Evolutionary conservation across 2,329 filamentous ascomycete species (phyloP), one percentile per base, ranked within the genome.

Genomic region (Emericellopsis atlantica): DNA sequence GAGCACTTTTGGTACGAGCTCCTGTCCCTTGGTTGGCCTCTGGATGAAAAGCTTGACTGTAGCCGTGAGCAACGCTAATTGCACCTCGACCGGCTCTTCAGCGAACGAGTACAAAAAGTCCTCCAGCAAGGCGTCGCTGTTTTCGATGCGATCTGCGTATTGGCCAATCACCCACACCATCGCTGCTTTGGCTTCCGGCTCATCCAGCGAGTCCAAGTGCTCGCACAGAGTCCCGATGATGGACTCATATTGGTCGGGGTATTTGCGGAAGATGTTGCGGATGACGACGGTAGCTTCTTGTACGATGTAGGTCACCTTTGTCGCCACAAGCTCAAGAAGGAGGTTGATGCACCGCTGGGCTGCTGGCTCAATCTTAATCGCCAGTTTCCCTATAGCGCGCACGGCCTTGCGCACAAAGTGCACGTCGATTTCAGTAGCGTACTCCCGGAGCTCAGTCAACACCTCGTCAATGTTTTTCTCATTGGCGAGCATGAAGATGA

Each of bases 151-250:
- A 56, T 93, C 88, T 9, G 92, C 92, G 54, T 98, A 98, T 59
- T 98, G 87, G 2, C 92, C 92, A 56, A 98, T 98, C 31, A 98
- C 92, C 92, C 92, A 98, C 36, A 98, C 92, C 79, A 98, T 95
- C 44, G 92, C 92, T 2, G 92, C 89, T 60, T 98, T 98, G 36
- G 92, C 92, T 61, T 98, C 92, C 2, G 92, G 90, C 59, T 98
- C 92, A 58, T 98, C 92, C 38, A 98, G 69, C 4, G 89, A 94
- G 61, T 98, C 92, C 21, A 98, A 76, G 53, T 98, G 90, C 58
- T 95, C 88, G 63, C 93, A 96, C 0, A 98, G 72, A 1, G 89
- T 93, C 39, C 85, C 82, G 54, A 98, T 98, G 59, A 98, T 96
- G 45, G 84, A 90, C 62, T 98, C 92, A 62, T 98, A 98, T 58